phyloP scores from a whole-genome alignment of 495 filamentous ascomycete genomes.

The Stereocaulon alpinum region DNA sequence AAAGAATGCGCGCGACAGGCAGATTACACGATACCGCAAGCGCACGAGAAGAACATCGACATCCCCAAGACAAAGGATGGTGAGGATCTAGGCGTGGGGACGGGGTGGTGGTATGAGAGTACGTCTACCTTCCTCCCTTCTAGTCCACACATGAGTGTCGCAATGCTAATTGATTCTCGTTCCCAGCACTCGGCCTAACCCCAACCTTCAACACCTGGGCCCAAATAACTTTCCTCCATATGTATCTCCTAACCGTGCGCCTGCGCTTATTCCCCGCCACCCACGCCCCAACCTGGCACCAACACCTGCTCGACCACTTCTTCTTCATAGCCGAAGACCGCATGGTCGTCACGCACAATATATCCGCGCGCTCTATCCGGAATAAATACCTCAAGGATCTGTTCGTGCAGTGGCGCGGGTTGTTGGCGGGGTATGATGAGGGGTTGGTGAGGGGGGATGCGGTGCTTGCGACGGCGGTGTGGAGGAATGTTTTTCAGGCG shows the following conservation, averaged over 20 bases:
- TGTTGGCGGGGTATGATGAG: conserved; percentile 78
- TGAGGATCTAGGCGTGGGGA: conserved; percentile 66
- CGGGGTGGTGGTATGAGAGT: conserved; percentile 79
- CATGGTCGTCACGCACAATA: conserved; percentile 65
- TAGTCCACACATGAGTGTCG: too few species aligned
- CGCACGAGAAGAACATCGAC: conserved; percentile 41
- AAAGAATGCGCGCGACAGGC: conserved; percentile 67
- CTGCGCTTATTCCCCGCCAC: conserved; percentile 59
- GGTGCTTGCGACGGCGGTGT: conserved; percentile 75
- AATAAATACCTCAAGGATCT: conserved; percentile 87
- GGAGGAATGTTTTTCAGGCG: conserved; percentile 81
- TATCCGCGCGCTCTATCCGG: conserved; percentile 52
- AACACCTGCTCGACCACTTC: conserved; percentile 81
- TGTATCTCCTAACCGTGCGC: conserved; percentile 87
- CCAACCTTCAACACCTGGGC: conserved; percentile 93
- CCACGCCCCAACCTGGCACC: conserved; percentile 55
- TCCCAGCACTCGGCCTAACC: conserved; percentile 48
- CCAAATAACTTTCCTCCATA: conserved; percentile 88
- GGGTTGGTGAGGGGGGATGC: conserved; percentile 74
- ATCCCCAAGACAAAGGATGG: conserved; percentile 57
- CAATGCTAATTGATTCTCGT: too few species aligned
- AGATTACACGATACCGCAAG: conserved; percentile 57
- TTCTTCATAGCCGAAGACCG: conserved; percentile 83
- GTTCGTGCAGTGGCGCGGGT: conserved; percentile 82
- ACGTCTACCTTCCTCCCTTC: conserved; percentile 21